Percentiles rank a stretch among this genome's conserved stretches.
Evolutionary conservation across 1,139 yeast genomes (phyloP).

Genomic region (Suhomyces yuchorum): DNA sequence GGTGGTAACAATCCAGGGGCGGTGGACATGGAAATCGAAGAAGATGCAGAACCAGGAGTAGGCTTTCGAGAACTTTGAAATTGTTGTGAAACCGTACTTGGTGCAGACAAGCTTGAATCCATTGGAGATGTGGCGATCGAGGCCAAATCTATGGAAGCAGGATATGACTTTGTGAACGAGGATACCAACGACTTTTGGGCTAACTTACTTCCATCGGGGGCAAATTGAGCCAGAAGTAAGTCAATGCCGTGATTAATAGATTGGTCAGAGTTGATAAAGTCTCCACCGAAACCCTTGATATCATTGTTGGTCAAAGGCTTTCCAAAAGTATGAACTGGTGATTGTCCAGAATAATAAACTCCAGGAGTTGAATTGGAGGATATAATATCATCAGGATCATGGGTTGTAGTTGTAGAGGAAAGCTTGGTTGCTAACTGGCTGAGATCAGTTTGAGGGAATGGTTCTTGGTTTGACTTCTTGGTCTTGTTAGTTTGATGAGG

Average conservation of each 20-base stretch:
- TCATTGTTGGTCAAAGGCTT: constrained; percentile 5
- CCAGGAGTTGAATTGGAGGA: constrained; percentile 26
- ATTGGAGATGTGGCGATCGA: constrained; percentile 23
- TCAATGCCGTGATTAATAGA: constrained; percentile 21
- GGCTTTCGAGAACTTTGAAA: constrained; percentile 3
- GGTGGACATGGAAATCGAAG: constrained; percentile 2
- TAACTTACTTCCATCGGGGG: constrained; percentile 11
- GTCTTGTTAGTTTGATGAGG: constrained; percentile 1
- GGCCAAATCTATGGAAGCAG: constrained; percentile 43
- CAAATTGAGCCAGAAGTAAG: constrained; percentile 33
- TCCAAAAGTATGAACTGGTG: constrained; percentile 6
- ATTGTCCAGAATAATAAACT: constrained; percentile 9
- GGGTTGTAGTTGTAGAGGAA: constrained; percentile 16
- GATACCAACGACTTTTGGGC: constrained; percentile 12
- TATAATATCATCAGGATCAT: constrained; percentile 10
- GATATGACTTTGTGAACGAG: constrained; percentile 37
- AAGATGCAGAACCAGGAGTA: constrained; percentile 3
- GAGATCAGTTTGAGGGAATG: constrained; percentile 17
- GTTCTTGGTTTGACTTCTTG: constrained; percentile 1
- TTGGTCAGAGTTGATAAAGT: constrained; percentile 9
- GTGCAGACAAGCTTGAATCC: constrained; percentile 17
- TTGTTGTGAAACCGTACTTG: constrained; percentile 12
- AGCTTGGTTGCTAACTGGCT: constrained; percentile 28
- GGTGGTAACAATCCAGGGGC: constrained; percentile 37
- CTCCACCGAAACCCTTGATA: constrained; percentile 17